Evolutionary conservation across 352 stramenopile genomes (phyloP).

Genomic region (Phytopythium kandeliae): DNA sequence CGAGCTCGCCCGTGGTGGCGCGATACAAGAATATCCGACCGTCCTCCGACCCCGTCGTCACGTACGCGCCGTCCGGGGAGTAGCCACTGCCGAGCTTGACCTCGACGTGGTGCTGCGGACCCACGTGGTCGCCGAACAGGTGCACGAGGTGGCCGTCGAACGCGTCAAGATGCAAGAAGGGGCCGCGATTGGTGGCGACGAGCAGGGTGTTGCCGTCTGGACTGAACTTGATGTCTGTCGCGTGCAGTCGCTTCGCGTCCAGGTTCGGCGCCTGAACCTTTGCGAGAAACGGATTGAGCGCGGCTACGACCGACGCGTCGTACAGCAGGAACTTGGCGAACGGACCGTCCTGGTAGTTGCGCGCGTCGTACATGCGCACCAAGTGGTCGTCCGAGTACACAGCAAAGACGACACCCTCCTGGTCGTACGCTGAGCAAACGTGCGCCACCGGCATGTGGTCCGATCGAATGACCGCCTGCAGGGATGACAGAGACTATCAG

Average conservation of each 20-base stretch:
- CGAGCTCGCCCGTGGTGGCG: slow-evolving; percentile 43
- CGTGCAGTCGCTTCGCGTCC: slow-evolving; percentile 58
- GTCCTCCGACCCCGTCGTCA: slow-evolving; percentile 66
- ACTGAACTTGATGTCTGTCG: slow-evolving; percentile 79
- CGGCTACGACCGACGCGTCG: slow-evolving; percentile 55
- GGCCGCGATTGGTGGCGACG: slow-evolving; percentile 71
- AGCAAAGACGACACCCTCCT: slow-evolving; percentile 79
- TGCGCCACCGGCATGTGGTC: slow-evolving; percentile 58
- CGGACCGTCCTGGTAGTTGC: slow-evolving; percentile 82
- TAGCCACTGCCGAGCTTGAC: slow-evolving; percentile 60
- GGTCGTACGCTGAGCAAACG: slow-evolving; percentile 75
- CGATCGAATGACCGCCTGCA: slow-evolving; percentile 53
- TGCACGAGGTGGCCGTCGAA: slow-evolving; percentile 81
- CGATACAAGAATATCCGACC: slow-evolving; percentile 72
- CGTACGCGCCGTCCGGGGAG: slow-evolving; percentile 71
- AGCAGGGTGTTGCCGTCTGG: slow-evolving; percentile 81
- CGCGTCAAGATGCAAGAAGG: slow-evolving; percentile 79
- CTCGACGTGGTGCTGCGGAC: slow-evolving; percentile 19
- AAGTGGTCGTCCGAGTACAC: slow-evolving; percentile 84
- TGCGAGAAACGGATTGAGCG: slow-evolving; percentile 59
- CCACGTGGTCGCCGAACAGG: slow-evolving; percentile 54
- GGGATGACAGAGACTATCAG: background rate
- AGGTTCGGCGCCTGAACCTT: slow-evolving; percentile 43
- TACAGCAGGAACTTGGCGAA: slow-evolving; percentile 88
- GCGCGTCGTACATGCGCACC: slow-evolving; percentile 86